phyloP scores from a whole-genome alignment of 2,329 filamentous ascomycete species.

The Penicillium glabrum region DNA sequence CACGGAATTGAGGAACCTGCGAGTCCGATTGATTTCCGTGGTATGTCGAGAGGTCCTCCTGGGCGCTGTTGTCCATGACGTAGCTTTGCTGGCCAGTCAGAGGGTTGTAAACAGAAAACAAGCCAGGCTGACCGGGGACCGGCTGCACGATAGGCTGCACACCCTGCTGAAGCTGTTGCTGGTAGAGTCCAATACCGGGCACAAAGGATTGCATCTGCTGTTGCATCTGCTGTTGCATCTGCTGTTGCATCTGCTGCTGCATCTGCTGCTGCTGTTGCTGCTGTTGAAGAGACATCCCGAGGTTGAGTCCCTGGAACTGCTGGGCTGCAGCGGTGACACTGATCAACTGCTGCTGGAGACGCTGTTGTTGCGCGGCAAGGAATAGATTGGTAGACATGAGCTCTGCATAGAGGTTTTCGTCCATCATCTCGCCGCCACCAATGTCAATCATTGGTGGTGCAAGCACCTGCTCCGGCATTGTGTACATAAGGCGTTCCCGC shows the following conservation, averaged over 20 bases:
- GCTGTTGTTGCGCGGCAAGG: constrained; percentile 90
- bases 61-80: constrained; percentile 67
- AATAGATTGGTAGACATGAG: constrained; percentile 89
- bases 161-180: constrained; percentile 66
- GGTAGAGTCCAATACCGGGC: constrained; percentile 59
- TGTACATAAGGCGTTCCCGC: constrained; percentile 61
- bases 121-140: constrained; percentile 68
- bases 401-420: constrained; percentile 83
- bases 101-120: constrained; percentile 83
- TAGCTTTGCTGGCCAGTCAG: constrained; percentile 81
- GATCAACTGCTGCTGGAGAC: constrained; percentile 88
- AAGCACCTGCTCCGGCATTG: constrained; percentile 71
- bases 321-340: constrained; percentile 79
- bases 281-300: constrained; percentile 51
- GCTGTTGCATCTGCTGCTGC: no score
- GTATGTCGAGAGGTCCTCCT: constrained; percentile 44
- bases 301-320: constrained; percentile 74
- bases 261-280: constrained; percentile 38
- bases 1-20: constrained; percentile 64
- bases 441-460: constrained; percentile 75
- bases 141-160: constrained; percentile 65
- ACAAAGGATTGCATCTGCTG: constrained; percentile 43
- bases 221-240: no score
- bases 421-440: constrained; percentile 67
- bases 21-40: constrained; percentile 51